Percentiles rank a stretch among this genome's conserved stretches.
These are phyloP conservation scores for Coemansia sp. DNA, from an alignment of 192 early-diverging fungal genomes.

Conservation along the genomic window DNA sequence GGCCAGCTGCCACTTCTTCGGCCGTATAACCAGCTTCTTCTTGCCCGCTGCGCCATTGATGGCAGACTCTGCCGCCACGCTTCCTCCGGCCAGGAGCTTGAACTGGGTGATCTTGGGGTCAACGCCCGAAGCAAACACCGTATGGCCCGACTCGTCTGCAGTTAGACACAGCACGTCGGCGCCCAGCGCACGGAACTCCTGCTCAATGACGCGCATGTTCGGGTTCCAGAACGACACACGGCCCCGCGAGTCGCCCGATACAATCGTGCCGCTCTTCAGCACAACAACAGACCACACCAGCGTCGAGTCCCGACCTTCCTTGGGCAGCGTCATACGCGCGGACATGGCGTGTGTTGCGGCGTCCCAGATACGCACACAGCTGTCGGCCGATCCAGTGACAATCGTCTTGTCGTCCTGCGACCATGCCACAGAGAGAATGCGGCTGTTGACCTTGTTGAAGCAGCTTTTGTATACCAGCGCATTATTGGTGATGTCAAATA, in stretches of 20 bases:
- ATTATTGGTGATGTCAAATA: slow-evolving; percentile 81
- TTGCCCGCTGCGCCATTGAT: slow-evolving; percentile 1
- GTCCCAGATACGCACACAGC: slow-evolving; percentile 72
- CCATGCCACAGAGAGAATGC: slow-evolving; percentile 89
- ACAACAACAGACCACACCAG: slow-evolving; percentile 82
- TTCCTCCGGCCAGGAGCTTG: slow-evolving; percentile 45
- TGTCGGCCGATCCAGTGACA: slow-evolving; percentile 81
- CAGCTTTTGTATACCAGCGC: slow-evolving; percentile 64
- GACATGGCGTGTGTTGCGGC: slow-evolving; percentile 55
- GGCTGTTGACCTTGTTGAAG: slow-evolving; percentile 62
- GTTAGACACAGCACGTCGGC: slow-evolving; percentile 90
- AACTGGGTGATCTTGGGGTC: slow-evolving; percentile 84
- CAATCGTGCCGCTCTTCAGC: slow-evolving; percentile 69
- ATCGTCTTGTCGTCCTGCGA: slow-evolving; percentile 66
- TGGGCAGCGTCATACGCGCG: slow-evolving; percentile 76
- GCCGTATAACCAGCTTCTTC: not conserved
- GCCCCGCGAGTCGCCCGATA: slow-evolving; percentile 89
- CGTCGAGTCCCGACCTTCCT: slow-evolving; percentile 68
- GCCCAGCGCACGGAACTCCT: slow-evolving; percentile 70
- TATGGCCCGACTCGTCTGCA: slow-evolving; percentile 58
- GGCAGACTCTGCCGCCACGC: slow-evolving; percentile 8
- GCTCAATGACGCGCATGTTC: slow-evolving; percentile 62
- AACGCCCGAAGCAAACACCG: slow-evolving; percentile 85
- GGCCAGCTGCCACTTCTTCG: slow-evolving; percentile 71
- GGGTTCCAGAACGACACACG: slow-evolving; percentile 88